Base-by-base conservation (phyloP, 345 rosid genomes). In the Euphorbia pulcherrima region DNA sequence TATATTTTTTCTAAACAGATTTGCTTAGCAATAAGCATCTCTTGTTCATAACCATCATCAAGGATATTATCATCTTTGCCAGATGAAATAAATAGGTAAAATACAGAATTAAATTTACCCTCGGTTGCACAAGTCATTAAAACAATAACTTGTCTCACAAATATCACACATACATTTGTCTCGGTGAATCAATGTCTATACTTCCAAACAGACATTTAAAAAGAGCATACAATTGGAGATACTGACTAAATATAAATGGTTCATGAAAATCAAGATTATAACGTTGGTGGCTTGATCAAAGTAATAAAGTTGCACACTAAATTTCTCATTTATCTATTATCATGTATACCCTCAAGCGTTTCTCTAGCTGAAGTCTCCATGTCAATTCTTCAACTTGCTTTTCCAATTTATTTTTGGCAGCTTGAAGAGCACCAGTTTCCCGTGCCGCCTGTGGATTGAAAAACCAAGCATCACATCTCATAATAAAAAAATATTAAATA, bases 361-460 rank as follows among this genome's bases (percentile, higher is more conserved):
- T 94, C 90, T 94, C 99, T 67, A 94, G 83, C 76, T 92, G 99
- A 48, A 92, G 79, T 81, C 97, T 84, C 99, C 97, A 94, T 65
- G 99, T 94, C 71, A 94, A 80, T 68, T 94, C 99, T 75, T 94
- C 99, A 75, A 94, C 99, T 82, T 94, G 96, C 84, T 92, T 94
- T 82, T 94, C 97, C 78, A 92, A 81, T 80, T 91, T 89, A 80
- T 91, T 94, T 73, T 94, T 94, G 65, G 99, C 99, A 67, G 93
- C 99, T 80, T 94, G 97, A 72, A 94, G 92, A 74, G 99, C 99
- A 76, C 99, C 99, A 29, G 99, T 94, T 86, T 94, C 96, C 78
- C 85, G 87, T 23, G 99, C 99, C 76, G 99, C 97, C 99, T 92
- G 82, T 53, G 28, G 30, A 46, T 0, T 23, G 73, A 52, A 62